phyloP scores from a whole-genome alignment of 2,329 filamentous ascomycete species.

The Seiridium cupressi region DNA sequence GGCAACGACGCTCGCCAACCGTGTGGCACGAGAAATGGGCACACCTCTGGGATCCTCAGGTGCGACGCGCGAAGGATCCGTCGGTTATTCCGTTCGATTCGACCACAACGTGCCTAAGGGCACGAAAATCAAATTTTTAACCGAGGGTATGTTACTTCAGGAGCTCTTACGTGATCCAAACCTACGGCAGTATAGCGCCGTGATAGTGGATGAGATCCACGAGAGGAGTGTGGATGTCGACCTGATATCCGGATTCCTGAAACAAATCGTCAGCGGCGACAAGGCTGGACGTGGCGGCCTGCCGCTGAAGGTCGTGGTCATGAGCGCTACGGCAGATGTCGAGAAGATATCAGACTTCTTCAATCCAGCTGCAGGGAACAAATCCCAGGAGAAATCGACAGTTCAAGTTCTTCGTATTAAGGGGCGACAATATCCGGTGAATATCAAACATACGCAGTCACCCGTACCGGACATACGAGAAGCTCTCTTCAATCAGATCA shows the following conservation, averaged over 20 bases:
- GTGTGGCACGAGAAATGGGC: slow-evolving; percentile 76
- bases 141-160: slow-evolving; percentile 93
- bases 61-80: slow-evolving; percentile 44
- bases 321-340: slow-evolving; percentile 95
- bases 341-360: slow-evolving; percentile 79
- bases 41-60: slow-evolving; percentile 44
- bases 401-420: slow-evolving; percentile 64
- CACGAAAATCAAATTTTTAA: slow-evolving; percentile 90
- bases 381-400: slow-evolving; percentile 5
- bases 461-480: slow-evolving; percentile 82
- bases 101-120: slow-evolving; percentile 80
- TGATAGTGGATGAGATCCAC: slow-evolving; percentile 96
- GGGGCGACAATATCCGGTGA: slow-evolving; percentile 84
- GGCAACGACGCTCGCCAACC: slow-evolving; percentile 83
- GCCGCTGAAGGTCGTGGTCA: slow-evolving; percentile 85
- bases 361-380: slow-evolving; percentile 13
- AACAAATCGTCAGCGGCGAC: slow-evolving; percentile 66
- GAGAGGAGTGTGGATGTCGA: slow-evolving; percentile 95
- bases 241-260: slow-evolving; percentile 82
- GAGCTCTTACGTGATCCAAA: slow-evolving; percentile 85
- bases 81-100: slow-evolving; percentile 94
- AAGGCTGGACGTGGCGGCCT: slow-evolving; percentile 66
- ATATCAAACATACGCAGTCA: slow-evolving; percentile 69
- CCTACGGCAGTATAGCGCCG: slow-evolving; percentile 80
- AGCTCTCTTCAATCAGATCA: slow-evolving; percentile 75